These are phyloP conservation scores for Naganishia albida DNA, from an alignment of 1,284 basidiomycete species.

Conservation along the genomic window DNA sequence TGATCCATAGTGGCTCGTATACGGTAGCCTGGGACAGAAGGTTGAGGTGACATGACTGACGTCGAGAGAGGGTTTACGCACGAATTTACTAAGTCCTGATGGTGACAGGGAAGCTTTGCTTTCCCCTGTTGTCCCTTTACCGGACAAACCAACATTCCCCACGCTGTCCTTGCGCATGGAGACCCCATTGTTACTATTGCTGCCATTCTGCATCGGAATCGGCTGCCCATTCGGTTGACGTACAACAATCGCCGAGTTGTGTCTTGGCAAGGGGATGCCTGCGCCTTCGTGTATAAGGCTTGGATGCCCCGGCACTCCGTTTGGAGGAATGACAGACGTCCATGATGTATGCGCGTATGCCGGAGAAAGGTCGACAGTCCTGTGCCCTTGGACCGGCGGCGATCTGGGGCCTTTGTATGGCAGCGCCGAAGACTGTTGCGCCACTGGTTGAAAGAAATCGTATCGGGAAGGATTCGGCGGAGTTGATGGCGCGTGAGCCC, in stretches of 20 bases:
- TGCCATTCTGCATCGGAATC: neutral
- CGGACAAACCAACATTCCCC: neutral
- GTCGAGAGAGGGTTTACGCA: neutral
- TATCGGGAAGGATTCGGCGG: neutral
- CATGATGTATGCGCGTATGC: neutral
- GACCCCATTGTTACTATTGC: too few species aligned
- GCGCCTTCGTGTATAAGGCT: conserved; percentile 1
- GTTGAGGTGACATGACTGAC: neutral
- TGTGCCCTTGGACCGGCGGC: too few species aligned
- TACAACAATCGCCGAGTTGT: neutral
- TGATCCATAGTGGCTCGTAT: conserved; percentile 37
- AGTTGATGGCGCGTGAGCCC: neutral
- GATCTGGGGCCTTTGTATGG: too few species aligned
- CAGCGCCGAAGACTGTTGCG: too few species aligned
- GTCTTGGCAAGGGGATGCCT: neutral
- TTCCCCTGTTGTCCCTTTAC: neutral
- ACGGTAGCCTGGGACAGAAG: conserved; percentile 30
- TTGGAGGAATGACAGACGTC: conserved; percentile 21
- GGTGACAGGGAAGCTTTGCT: conserved; percentile 9
- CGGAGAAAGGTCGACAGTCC: too few species aligned
- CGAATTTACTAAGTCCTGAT: conserved; percentile 23
- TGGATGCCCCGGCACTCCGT: conserved; percentile 12
- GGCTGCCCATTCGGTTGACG: neutral
- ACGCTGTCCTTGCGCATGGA: neutral
- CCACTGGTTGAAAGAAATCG: too few species aligned